phyloP scores from a whole-genome alignment of 768 basidiomycete genomes.

The Rhizopogon sp. region DNA sequence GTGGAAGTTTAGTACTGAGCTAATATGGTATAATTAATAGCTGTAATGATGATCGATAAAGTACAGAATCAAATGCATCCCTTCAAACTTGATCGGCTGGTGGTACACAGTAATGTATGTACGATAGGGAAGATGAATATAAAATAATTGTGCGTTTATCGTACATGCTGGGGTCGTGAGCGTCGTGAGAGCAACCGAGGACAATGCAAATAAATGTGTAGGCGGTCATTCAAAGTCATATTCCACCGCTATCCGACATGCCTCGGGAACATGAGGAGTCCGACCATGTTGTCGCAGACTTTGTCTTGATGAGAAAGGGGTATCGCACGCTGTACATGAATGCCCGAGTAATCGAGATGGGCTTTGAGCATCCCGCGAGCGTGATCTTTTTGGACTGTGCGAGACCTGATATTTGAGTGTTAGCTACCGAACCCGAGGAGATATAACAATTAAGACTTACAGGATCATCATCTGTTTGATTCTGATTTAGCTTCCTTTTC shows the following conservation, averaged over 20 bases:
- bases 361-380: conserved; percentile 35
- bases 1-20: conserved; percentile 10
- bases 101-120: conserved; percentile 21
- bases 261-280: conserved; percentile 51
- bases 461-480: conserved; percentile 35
- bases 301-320: conserved; percentile 55
- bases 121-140: conserved; percentile 15
- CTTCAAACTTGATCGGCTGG: conserved; percentile 9
- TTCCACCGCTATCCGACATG: conserved; percentile 68
- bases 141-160: conserved; percentile 25
- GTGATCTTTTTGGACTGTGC: conserved; percentile 54
- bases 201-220: neutral
- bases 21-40: conserved; percentile 32
- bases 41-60: conserved; percentile 20
- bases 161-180: conserved; percentile 20
- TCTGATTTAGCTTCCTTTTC: conserved; percentile 40
- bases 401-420: conserved; percentile 33
- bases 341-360: conserved; percentile 41
- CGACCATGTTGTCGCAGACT: conserved; percentile 58
- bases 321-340: conserved; percentile 74
- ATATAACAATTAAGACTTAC: conserved; percentile 24
- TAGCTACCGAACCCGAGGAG: conserved; percentile 10
- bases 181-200: conserved; percentile 6
- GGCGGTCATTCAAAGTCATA: conserved; percentile 57
- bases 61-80: conserved; percentile 20